These are phyloP conservation scores for Leavenworthia alabamica DNA, from an alignment of 345 rosid species.

Conservation along the genomic window DNA sequence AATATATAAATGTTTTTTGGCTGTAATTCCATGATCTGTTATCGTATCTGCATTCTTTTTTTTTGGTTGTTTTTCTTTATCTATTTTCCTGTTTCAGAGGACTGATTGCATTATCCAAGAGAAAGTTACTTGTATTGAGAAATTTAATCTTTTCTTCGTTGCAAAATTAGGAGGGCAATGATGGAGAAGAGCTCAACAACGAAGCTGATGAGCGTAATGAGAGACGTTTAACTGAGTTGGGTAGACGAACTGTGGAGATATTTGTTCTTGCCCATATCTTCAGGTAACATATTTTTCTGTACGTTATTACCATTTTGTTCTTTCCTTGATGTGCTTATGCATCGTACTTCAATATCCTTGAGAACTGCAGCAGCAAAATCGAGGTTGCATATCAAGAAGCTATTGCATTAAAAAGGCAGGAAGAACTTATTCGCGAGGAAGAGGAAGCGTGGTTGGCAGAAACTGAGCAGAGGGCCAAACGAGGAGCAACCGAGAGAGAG, in stretches of 20 bases:
- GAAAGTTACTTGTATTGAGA: slow-evolving; percentile 3
- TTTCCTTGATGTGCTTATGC: background rate
- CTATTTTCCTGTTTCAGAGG: background rate
- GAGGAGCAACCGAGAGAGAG: slow-evolving; percentile 66
- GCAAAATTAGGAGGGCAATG: slow-evolving; percentile 64
- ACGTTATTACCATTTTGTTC: background rate
- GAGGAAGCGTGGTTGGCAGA: slow-evolving; percentile 88
- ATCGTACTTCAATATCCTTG: slow-evolving; percentile 6
- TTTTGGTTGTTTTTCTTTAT: background rate
- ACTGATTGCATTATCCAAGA: background rate
- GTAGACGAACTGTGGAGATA: slow-evolving; percentile 93
- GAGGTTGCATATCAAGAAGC: slow-evolving; percentile 98
- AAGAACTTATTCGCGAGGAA: slow-evolving; percentile 97
- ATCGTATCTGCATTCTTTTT: background rate
- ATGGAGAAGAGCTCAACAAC: slow-evolving; percentile 76
- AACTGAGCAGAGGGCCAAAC: slow-evolving; percentile 81
- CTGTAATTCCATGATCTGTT: background rate
- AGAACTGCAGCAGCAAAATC: slow-evolving; percentile 66
- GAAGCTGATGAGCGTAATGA: slow-evolving; percentile 81
- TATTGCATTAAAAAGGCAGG: slow-evolving; percentile 91
- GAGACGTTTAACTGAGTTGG: slow-evolving; percentile 85
- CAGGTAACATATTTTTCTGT: slow-evolving; percentile 43
- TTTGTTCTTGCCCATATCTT: slow-evolving; percentile 91
- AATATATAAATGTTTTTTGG: background rate
- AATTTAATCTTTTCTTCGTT: background rate